These are phyloP conservation scores for Hyphochytrium catenoides DNA, from an alignment of 352 stramenopile species.

Conservation along the genomic window DNA sequence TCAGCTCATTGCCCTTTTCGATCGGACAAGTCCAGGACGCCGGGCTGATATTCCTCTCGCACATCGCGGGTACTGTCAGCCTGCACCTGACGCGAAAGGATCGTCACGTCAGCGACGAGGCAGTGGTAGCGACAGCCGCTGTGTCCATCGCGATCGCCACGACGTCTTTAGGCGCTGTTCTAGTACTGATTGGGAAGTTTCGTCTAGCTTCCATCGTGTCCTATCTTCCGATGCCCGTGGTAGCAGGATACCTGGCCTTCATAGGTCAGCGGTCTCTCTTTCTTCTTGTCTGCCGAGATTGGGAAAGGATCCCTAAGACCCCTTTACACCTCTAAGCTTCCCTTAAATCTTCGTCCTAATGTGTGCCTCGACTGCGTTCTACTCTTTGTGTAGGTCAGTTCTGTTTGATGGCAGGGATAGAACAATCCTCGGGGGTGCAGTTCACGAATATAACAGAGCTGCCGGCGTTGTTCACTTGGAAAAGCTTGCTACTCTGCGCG, in stretches of 20 bases:
- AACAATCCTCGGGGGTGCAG: conserved; percentile 61
- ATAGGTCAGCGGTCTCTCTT: conserved; percentile 47
- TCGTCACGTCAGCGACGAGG: conserved; percentile 26
- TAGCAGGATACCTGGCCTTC: conserved; percentile 91
- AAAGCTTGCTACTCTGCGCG: conserved; percentile 48
- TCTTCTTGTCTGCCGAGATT: too few species aligned
- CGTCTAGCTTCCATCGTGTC: conserved; percentile 81
- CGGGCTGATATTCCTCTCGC: conserved; percentile 89
- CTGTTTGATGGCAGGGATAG: conserved; percentile 71
- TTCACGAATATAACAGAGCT: conserved; percentile 67
- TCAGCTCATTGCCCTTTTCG: conserved; percentile 81
- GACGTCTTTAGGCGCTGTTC: conserved; percentile 59
- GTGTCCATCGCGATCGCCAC: conserved; percentile 76
- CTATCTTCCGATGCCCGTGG: conserved; percentile 86
- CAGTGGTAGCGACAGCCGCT: conserved; percentile 75
- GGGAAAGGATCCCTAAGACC: too few species aligned
- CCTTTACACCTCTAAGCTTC: too few species aligned
- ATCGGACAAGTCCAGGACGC: conserved; percentile 95
- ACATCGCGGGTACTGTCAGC: conserved; percentile 70
- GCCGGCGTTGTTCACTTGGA: conserved; percentile 27
- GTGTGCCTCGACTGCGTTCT: too few species aligned
- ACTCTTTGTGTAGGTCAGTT: too few species aligned
- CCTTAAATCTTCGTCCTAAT: too few species aligned
- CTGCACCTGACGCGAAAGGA: conserved; percentile 37
- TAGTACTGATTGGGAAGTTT: conserved; percentile 83